These are phyloP conservation scores for Kondoa malvinella DNA, from an alignment of 768 basidiomycete genomes.

Conservation along the genomic window DNA sequence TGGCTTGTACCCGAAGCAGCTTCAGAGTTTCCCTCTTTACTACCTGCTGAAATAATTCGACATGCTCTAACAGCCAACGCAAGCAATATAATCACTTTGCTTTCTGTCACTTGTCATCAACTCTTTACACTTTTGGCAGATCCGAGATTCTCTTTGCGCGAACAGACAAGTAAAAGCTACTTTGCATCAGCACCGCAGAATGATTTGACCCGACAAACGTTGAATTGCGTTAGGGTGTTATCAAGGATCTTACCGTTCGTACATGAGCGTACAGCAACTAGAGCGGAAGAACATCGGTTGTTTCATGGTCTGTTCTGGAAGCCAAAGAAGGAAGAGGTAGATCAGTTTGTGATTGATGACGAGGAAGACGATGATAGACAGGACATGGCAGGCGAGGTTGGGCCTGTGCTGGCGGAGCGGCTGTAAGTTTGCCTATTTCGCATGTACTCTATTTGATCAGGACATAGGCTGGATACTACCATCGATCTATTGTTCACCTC, in stretches of 20 bases:
- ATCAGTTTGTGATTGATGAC: conserved; percentile 78
- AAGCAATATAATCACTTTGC: conserved; percentile 67
- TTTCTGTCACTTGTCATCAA: conserved; percentile 50
- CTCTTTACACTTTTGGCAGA: conserved; percentile 60
- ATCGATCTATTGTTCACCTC: conserved; percentile 81
- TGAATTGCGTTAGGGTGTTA: conserved; percentile 82
- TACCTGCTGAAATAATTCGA: conserved; percentile 37
- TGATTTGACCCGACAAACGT: conserved; percentile 56
- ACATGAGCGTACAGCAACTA: conserved; percentile 40
- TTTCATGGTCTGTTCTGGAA: conserved; percentile 74
- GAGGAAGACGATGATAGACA: conserved; percentile 44
- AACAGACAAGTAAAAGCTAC: conserved; percentile 43
- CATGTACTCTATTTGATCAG: not conserved
- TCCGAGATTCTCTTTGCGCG: conserved; percentile 54
- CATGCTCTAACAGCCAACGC: conserved; percentile 65
- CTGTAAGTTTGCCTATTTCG: conserved; percentile 30
- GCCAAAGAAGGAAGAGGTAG: conserved; percentile 25
- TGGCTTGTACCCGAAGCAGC: conserved; percentile 2
- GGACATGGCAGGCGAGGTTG: not conserved
- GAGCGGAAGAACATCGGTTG: conserved; percentile 40
- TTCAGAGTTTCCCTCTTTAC: conserved; percentile 13
- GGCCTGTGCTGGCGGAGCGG: conserved; percentile 23
- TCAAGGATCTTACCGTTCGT: conserved; percentile 78
- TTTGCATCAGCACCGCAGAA: conserved; percentile 37
- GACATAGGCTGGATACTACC: conserved; percentile 41